A percentile compares a stretch with the other conserved stretches of the same genome.
Conservation (phyloP, 176 grass and related monocot genomes). For the Aegilops umbellulata region DNA sequence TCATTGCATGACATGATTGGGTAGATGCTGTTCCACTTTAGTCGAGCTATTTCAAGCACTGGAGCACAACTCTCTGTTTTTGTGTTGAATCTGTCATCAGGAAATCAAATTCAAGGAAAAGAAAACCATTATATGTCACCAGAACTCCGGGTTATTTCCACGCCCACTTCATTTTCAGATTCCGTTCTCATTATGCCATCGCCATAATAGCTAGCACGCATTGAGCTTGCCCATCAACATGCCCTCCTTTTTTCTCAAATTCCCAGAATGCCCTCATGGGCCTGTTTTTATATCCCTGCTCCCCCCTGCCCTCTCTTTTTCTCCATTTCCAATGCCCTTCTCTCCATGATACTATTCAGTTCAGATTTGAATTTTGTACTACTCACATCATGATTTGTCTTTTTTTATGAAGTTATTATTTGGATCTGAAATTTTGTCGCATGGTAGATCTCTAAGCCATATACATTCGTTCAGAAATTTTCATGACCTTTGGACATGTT, state of each 20-base stretch:
- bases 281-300: neutral
- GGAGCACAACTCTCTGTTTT: neutral
- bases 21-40: neutral
- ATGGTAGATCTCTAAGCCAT: neutral
- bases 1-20: neutral
- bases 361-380: neutral
- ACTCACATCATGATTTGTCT: neutral
- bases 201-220: neutral
- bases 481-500: neutral
- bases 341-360: neutral
- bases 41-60: neutral
- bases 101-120: conserved; percentile 12
- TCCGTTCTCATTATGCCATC: neutral
- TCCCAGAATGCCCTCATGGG: neutral
- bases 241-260: neutral
- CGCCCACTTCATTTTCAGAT: neutral
- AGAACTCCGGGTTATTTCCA: neutral
- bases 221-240: neutral
- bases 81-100: conserved; percentile 7
- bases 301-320: neutral
- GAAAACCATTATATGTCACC: neutral
- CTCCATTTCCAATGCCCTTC: neutral
- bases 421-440: neutral
- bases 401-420: neutral
- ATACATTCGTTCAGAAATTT: neutral